Evolutionary conservation across 2,329 filamentous ascomycete genomes (phyloP), one percentile per base, ranked within the genome.

Genomic region (Sphaerulina vaccinii): DNA sequence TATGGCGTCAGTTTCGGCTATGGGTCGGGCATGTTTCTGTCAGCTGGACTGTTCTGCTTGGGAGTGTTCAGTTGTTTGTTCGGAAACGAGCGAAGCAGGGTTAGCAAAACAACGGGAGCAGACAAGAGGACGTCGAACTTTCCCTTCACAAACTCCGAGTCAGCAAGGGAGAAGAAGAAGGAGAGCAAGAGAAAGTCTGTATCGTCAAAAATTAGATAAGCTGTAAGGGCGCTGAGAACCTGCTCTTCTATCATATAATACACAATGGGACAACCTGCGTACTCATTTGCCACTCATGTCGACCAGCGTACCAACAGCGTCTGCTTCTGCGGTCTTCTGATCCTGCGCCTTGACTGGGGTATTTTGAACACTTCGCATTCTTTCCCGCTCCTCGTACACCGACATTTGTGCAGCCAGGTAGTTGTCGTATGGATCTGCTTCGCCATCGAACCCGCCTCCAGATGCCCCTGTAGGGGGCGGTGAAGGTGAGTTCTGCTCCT

Each of bases 61-160:
- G 88, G 84, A 1, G 63, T 85, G 18, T 89, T 85, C 85, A 83
- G 78, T 59, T 67, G 81, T 46, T 60, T 84, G 54, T 84, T 84
- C 67, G 80, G 76, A 0, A 80, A 74, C 49, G 78, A 74, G 37
- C 58, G 59, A 42, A 80, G 81, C 1, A 72, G 75, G 55, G 80
- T 86, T 49, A 83, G 78, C 63, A 77, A 79, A 64, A 81, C 76
- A 69, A 86, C 83, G 1, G 83, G 84, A 0, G 81, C 79, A 27
- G 85, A 87, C 64, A 86, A 86, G 75, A 74, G 84, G 64, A 85
- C 78, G 21, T 77, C 77, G 53, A 83, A 81, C 9, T 88, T 82
- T 60, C 84, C 84, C 2, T 87, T 88, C 65, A 74, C 73, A 59
- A 87, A 87, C 60, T 63, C 61, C 4, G 65, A 66, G 55, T 61